Conservation (phyloP, 2,329 filamentous ascomycete genomes). For the Microcyclosporella mali region DNA sequence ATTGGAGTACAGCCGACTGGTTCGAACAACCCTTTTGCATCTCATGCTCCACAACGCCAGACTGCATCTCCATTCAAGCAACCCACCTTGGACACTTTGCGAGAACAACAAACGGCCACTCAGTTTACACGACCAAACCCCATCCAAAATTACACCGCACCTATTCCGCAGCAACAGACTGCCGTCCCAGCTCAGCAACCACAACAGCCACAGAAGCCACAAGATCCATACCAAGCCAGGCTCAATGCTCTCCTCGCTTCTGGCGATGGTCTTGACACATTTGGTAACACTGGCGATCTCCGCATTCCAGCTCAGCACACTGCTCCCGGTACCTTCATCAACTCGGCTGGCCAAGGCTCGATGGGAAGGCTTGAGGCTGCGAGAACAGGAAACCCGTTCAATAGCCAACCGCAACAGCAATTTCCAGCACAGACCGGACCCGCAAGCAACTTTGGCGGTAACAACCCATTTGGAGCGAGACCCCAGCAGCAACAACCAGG, state of each 20-base stretch:
- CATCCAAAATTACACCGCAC: slow-evolving; percentile 25
- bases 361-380: slow-evolving; percentile 61
- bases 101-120: slow-evolving; percentile 74
- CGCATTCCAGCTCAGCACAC: slow-evolving; percentile 96
- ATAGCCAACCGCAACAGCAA: slow-evolving; percentile 51
- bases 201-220: slow-evolving; percentile 23
- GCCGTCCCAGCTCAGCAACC: slow-evolving; percentile 38
- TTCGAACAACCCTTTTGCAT: slow-evolving; percentile 95
- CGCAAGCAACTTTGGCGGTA: slow-evolving; percentile 36
- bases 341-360: slow-evolving; percentile 76
- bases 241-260: slow-evolving; percentile 80
- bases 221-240: slow-evolving; percentile 59
- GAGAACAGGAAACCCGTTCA: slow-evolving; percentile 83
- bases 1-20: slow-evolving; percentile 82
- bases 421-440: slow-evolving; percentile 48
- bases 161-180: slow-evolving; percentile 50
- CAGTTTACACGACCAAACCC: slow-evolving; percentile 3
- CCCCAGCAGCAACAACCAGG: slow-evolving; percentile 36
- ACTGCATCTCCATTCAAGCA: slow-evolving; percentile 49
- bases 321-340: slow-evolving; percentile 91
- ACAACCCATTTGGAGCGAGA: slow-evolving; percentile 54
- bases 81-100: slow-evolving; percentile 67
- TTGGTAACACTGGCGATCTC: slow-evolving; percentile 92
- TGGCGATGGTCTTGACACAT: slow-evolving; percentile 93
- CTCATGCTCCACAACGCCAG: slow-evolving; percentile 56